These are phyloP conservation scores for Letharia columbiana DNA, from an alignment of 495 filamentous ascomycete genomes.

Conservation along the genomic window DNA sequence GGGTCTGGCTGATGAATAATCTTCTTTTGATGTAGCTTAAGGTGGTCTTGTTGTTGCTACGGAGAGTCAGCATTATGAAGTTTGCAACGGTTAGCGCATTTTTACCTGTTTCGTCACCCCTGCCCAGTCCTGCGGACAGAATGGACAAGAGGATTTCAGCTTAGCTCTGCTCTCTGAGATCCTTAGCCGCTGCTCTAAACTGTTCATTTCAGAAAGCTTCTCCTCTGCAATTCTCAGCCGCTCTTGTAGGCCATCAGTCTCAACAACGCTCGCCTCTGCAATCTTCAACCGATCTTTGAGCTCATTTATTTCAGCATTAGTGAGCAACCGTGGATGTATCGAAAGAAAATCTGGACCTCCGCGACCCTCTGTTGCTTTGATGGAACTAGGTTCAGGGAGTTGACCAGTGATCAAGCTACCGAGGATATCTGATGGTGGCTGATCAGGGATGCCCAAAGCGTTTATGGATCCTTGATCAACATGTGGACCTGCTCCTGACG, in stretches of 20 bases:
- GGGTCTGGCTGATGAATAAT: neutral
- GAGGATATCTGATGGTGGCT: no score
- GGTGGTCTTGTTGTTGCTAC: conserved; percentile 3
- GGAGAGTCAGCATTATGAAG: neutral
- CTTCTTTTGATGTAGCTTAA: neutral
- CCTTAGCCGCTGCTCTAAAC: neutral
- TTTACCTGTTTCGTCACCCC: neutral
- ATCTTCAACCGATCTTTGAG: neutral
- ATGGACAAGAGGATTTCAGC: conserved; percentile 1
- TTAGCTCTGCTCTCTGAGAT: neutral
- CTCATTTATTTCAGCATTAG: neutral
- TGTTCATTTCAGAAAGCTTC: neutral
- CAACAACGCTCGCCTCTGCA: neutral
- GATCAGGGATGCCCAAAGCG: no score
- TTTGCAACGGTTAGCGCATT: neutral
- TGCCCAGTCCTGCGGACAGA: neutral
- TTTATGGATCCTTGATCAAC: no score
- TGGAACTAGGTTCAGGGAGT: neutral
- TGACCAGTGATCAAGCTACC: no score
- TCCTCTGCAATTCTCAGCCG: neutral
- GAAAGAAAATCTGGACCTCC: neutral
- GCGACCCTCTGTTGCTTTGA: neutral
- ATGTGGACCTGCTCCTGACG: no score
- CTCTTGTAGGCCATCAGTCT: neutral
- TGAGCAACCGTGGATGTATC: neutral